These are phyloP conservation scores for Aspergillus vadensis DNA, from an alignment of 2,329 filamentous ascomycete genomes.

Conservation along the genomic window DNA sequence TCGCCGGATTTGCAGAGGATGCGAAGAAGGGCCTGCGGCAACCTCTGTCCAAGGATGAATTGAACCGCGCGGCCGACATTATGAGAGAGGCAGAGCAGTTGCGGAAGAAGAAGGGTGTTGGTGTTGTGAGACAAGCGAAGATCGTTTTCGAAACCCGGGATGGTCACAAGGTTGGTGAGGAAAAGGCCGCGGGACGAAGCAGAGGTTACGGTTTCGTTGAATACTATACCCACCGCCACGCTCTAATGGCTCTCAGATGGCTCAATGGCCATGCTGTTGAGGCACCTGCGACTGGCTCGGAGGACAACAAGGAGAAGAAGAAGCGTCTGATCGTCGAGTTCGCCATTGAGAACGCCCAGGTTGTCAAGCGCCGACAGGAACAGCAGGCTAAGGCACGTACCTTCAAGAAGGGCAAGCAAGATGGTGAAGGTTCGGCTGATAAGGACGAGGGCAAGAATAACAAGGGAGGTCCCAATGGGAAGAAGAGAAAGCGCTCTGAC, in stretches of 20 bases:
- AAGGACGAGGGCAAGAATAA: slow-evolving; percentile 23
- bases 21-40: slow-evolving; percentile 76
- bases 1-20: slow-evolving; percentile 91
- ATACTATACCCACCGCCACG: slow-evolving; percentile 89
- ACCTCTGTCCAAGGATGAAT: slow-evolving; percentile 86
- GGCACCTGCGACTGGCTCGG: slow-evolving; percentile 32
- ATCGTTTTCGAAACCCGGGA: slow-evolving; percentile 87
- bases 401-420: slow-evolving; percentile 16
- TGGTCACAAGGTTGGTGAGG: slow-evolving; percentile 79
- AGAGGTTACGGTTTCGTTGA: slow-evolving; percentile 97
- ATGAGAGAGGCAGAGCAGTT: slow-evolving; percentile 78
- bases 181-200: slow-evolving; percentile 75
- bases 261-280: slow-evolving; percentile 75
- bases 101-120: slow-evolving; percentile 80
- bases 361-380: slow-evolving; percentile 71
- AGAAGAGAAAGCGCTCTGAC: slow-evolving; percentile 39
- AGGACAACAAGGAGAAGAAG: slow-evolving; percentile 66
- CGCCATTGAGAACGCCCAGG: slow-evolving; percentile 95
- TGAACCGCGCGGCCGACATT: slow-evolving; percentile 73
- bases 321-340: slow-evolving; percentile 94
- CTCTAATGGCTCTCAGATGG: slow-evolving; percentile 91
- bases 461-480: slow-evolving; percentile 22
- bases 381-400: slow-evolving; percentile 33
- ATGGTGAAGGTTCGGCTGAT: slow-evolving; percentile 24
- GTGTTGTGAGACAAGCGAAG: slow-evolving; percentile 88